These are phyloP conservation scores for Juglanconis juglandina DNA, from an alignment of 2,329 filamentous ascomycete species.

Conservation along the genomic window DNA sequence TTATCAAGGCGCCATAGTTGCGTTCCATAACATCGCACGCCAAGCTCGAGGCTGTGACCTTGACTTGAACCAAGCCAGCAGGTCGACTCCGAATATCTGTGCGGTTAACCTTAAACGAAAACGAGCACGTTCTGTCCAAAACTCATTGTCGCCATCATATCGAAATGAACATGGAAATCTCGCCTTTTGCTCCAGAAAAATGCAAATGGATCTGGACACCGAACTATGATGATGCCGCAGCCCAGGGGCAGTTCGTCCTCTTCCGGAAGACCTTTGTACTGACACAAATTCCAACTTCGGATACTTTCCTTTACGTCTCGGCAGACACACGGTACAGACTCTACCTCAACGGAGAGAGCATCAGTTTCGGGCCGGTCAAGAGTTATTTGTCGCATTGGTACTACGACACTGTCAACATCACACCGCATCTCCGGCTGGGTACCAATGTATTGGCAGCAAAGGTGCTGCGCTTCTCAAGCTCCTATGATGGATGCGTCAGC, in stretches of 20 bases:
- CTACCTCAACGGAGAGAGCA: conserved; percentile 21
- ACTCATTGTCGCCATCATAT: neutral
- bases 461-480: conserved; percentile 23
- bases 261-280: conserved; percentile 9
- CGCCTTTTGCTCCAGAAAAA: neutral
- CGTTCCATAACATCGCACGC: no score
- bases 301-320: conserved; percentile 18
- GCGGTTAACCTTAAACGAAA: no score
- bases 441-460: conserved; percentile 23
- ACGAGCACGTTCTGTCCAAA: no score
- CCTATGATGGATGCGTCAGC: conserved; percentile 27
- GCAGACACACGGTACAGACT: conserved; percentile 23
- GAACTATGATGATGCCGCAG: conserved; percentile 3
- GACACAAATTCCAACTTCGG: neutral
- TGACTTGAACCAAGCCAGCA: no score
- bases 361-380: conserved; percentile 23
- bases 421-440: conserved; percentile 22
- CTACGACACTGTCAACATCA: conserved; percentile 29
- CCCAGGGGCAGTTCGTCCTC: conserved; percentile 6
- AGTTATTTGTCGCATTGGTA: conserved; percentile 25
- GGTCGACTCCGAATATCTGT: no score
- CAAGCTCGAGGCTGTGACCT: no score
- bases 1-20: no score
- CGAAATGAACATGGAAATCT: neutral
- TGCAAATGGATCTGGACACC: conserved; percentile 7